These are phyloP conservation scores for Papiliotrema laurentii DNA, from an alignment of 1,284 basidiomycete species.

Conservation along the genomic window DNA sequence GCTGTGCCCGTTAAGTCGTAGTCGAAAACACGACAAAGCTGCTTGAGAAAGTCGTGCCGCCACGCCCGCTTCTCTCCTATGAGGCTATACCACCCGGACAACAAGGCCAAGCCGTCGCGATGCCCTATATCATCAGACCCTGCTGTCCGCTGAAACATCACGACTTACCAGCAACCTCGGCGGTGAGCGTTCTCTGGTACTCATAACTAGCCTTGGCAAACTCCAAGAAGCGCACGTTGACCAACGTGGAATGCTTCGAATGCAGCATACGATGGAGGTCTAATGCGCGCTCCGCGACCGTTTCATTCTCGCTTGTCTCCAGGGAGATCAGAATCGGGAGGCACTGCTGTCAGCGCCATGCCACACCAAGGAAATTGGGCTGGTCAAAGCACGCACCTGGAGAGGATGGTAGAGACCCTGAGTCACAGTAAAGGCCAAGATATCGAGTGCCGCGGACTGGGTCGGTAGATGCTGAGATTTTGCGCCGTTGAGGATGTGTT, in stretches of 20 bases:
- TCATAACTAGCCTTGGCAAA: conserved; percentile 75
- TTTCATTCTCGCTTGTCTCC: conserved; percentile 68
- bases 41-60: conserved; percentile 79
- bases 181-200: conserved; percentile 65
- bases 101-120: conserved; percentile 54
- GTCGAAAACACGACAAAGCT: conserved; percentile 75
- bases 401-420: conserved; percentile 95
- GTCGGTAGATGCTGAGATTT: conserved; percentile 65
- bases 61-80: conserved; percentile 81
- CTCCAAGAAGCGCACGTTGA: conserved; percentile 77
- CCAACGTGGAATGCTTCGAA: conserved; percentile 79
- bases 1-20: conserved; percentile 50
- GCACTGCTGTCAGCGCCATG: conserved; percentile 54
- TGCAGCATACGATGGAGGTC: conserved; percentile 77
- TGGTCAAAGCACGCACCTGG: conserved; percentile 53
- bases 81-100: conserved; percentile 86
- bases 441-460: conserved; percentile 82
- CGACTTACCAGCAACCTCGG: conserved; percentile 36
- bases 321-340: conserved; percentile 89
- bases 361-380: neutral
- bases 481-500: conserved; percentile 74
- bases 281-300: conserved; percentile 68
- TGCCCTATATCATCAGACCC: conserved; percentile 11
- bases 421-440: conserved; percentile 84
- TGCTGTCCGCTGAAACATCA: too few species aligned